These are phyloP conservation scores for Helichrysum umbraculigerum DNA, from an alignment of 129 eudicot species.

Conservation along the genomic window DNA sequence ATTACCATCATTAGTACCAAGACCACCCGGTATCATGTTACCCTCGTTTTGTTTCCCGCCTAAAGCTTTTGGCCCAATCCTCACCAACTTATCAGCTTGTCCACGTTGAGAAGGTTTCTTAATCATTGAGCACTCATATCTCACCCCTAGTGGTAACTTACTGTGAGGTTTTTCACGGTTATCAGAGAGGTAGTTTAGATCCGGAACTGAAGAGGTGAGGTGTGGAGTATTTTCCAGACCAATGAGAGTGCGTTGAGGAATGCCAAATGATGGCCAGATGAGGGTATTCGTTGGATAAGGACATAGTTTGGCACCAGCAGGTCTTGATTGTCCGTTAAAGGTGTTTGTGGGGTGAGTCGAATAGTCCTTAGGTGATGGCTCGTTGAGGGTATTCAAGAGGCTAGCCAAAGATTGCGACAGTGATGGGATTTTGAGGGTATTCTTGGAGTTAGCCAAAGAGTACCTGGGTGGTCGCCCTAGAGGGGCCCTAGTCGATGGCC, in stretches of 20 bases:
- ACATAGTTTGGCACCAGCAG: background rate
- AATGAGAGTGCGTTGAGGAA: background rate
- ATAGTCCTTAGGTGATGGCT: background rate
- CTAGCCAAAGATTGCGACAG: background rate
- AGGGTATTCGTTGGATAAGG: background rate
- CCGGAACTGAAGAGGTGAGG: background rate
- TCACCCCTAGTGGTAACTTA: constrained; percentile 31
- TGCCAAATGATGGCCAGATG: constrained; percentile 10
- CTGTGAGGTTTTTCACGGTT: constrained; percentile 1
- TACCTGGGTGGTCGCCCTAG: background rate
- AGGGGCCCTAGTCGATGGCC: background rate
- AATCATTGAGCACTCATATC: constrained; percentile 22
- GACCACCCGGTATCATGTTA: too few species aligned
- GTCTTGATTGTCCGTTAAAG: background rate
- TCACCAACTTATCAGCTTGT: constrained; percentile 12
- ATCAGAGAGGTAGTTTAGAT: constrained; percentile 1
- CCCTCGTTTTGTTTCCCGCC: constrained; percentile 8
- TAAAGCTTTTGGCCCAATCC: background rate
- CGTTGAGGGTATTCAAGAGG: background rate
- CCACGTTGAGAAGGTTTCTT: constrained; percentile 20
- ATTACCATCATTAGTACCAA: too few species aligned
- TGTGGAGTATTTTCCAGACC: background rate
- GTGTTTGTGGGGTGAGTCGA: background rate
- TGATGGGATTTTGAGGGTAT: background rate
- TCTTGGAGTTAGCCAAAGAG: background rate